phyloP scores from a whole-genome alignment of 78 protist species.

The Cavenderia fasciculata region DNA sequence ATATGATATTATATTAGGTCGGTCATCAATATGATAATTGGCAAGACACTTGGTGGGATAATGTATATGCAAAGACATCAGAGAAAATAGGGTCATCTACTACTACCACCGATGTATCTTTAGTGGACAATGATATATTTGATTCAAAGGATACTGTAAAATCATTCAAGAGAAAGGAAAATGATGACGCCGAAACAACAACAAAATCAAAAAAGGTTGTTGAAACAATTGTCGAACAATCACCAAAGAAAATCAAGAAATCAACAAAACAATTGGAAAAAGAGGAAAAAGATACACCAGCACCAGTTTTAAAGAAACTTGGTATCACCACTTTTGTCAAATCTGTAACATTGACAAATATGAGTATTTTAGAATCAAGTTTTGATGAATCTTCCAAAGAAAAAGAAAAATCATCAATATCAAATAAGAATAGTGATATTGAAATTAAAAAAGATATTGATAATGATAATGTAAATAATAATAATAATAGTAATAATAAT shows the following conservation, averaged over 20 bases:
- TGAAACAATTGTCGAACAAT: not conserved
- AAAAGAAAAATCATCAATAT: not conserved
- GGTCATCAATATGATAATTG: constrained; percentile 26
- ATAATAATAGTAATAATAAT: not conserved
- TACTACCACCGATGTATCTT: no score
- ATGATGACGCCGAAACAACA: not conserved
- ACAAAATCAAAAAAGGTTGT: not conserved
- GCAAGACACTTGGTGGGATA: constrained; percentile 74
- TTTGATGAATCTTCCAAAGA: not conserved
- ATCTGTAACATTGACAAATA: no score
- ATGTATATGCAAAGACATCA: constrained; percentile 13
- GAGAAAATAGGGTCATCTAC: constrained; percentile 37
- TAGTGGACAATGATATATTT: constrained; percentile 19
- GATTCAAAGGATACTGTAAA: constrained; percentile 8
- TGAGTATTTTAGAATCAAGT: no score
- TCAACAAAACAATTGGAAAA: not conserved
- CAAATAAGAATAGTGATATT: not conserved
- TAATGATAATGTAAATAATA: not conserved
- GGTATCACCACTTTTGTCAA: no score
- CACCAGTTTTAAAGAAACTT: no score
- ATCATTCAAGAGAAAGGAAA: constrained; percentile 3
- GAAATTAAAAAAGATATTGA: not conserved
- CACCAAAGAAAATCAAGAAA: not conserved
- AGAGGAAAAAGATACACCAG: no score
- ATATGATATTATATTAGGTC: constrained; percentile 8